Conservation (phyloP, 176 grass and related monocot genomes). For the Oryza meridionalis region DNA sequence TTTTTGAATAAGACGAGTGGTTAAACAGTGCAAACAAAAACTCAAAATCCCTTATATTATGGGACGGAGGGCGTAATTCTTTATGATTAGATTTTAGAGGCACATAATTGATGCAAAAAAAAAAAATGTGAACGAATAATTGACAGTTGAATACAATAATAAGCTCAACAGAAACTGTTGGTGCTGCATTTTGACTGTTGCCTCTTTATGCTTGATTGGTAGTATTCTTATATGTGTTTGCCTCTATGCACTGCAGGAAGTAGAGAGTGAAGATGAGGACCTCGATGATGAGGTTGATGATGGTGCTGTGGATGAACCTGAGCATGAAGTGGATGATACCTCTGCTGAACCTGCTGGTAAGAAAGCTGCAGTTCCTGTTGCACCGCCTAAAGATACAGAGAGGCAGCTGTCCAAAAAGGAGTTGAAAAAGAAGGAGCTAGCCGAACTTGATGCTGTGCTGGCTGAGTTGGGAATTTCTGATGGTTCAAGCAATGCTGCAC, state of each 20-base stretch:
- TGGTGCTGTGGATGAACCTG: slow-evolving; percentile 70
- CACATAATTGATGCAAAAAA: neutral
- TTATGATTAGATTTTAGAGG: neutral
- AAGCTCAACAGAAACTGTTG: neutral
- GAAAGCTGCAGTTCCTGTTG: slow-evolving; percentile 45
- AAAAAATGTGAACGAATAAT: neutral
- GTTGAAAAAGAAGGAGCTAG: slow-evolving; percentile 96
- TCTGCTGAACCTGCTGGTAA: slow-evolving; percentile 45
- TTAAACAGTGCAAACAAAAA: too few species aligned
- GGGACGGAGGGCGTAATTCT: too few species aligned
- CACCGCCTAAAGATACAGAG: slow-evolving; percentile 80
- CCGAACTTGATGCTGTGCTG: slow-evolving; percentile 93
- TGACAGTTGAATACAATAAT: neutral
- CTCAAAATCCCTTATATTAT: too few species aligned
- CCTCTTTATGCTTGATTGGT: neutral
- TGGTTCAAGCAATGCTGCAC: slow-evolving; percentile 45
- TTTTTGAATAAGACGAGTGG: too few species aligned
- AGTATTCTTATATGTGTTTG: slow-evolving; percentile 42
- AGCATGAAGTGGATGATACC: slow-evolving; percentile 55
- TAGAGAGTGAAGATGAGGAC: slow-evolving; percentile 90
- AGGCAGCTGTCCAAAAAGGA: slow-evolving; percentile 98
- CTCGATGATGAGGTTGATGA: slow-evolving; percentile 76
- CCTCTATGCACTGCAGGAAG: slow-evolving; percentile 58
- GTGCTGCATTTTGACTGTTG: slow-evolving; percentile 18
- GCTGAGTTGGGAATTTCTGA: slow-evolving; percentile 82